Conservation (phyloP, 768 basidiomycete genomes). For the Chalciporus sphaerocephalus region DNA sequence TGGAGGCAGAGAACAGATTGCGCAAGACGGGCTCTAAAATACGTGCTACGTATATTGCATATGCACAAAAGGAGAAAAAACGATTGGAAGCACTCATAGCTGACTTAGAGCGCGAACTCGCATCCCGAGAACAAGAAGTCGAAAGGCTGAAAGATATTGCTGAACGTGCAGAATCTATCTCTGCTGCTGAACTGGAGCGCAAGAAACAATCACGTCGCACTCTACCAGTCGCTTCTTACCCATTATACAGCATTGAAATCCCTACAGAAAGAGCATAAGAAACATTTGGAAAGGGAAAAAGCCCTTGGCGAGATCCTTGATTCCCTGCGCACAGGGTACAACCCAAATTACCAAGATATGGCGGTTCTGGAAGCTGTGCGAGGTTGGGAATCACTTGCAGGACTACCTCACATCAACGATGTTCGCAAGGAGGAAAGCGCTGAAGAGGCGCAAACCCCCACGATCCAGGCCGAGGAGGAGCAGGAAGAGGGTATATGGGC, state of each 20-base stretch:
- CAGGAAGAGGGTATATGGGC: conserved; percentile 58
- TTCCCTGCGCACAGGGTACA: conserved; percentile 79
- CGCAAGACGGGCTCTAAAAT: conserved; percentile 89
- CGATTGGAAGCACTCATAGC: conserved; percentile 65
- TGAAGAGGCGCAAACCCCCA: conserved; percentile 27
- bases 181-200: conserved; percentile 74
- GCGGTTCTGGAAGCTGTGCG: conserved; percentile 94
- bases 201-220: conserved; percentile 87
- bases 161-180: conserved; percentile 71
- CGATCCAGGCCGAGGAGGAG: conserved; percentile 35
- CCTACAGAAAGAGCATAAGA: conserved; percentile 66
- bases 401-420: conserved; percentile 68
- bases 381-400: conserved; percentile 80
- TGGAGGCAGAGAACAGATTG: conserved; percentile 71
- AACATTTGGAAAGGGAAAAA: conserved; percentile 70
- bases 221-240: conserved; percentile 68
- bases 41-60: conserved; percentile 80
- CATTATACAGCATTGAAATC: conserved; percentile 76
- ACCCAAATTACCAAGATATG: conserved; percentile 99
- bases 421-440: conserved; percentile 47
- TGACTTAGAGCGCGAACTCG: conserved; percentile 55
- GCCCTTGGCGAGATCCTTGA: conserved; percentile 80
- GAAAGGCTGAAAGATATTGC: conserved; percentile 71
- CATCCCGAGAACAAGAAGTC: conserved; percentile 63
- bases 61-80: conserved; percentile 85